Conservation (phyloP, 371 early-diverging fungal genomes). For the Choanephora cucurbitarum region DNA sequence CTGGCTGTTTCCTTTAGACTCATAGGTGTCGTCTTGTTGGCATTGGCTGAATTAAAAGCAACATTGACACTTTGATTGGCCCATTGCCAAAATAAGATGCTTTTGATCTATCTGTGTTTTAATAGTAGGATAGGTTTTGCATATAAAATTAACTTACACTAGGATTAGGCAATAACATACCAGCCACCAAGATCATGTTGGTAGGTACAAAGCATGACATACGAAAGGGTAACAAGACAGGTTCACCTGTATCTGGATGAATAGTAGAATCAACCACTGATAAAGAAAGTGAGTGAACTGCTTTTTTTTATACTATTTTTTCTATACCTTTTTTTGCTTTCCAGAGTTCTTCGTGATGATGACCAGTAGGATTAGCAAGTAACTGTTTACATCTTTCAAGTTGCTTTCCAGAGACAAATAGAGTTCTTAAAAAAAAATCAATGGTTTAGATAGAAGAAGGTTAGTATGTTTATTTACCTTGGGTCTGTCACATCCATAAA, state of each 20-base stretch:
- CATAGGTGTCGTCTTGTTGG: conserved; percentile 84
- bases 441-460: no score
- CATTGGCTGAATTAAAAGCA: conserved; percentile 84
- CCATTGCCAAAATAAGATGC: conserved; percentile 86
- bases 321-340: conserved; percentile 69
- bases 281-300: no score
- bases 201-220: conserved; percentile 87
- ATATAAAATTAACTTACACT: conserved; percentile 54
- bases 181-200: conserved; percentile 78
- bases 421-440: conserved; percentile 62
- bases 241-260: conserved; percentile 84
- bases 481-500: conserved; percentile 78
- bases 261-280: conserved; percentile 73
- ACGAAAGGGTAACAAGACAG: conserved; percentile 78
- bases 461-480: conserved; percentile 37
- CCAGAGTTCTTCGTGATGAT: conserved; percentile 60
- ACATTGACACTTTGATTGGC: conserved; percentile 83
- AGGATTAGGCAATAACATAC: conserved; percentile 84
- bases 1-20: conserved; percentile 69
- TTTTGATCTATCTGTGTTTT: conserved; percentile 65
- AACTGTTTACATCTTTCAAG: conserved; percentile 61
- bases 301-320: not conserved
- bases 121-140: no score
- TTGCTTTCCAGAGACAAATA: conserved; percentile 61
- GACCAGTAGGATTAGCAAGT: conserved; percentile 50